Conservation (phyloP, 306 rosid genomes). For the Urtica urens region DNA sequence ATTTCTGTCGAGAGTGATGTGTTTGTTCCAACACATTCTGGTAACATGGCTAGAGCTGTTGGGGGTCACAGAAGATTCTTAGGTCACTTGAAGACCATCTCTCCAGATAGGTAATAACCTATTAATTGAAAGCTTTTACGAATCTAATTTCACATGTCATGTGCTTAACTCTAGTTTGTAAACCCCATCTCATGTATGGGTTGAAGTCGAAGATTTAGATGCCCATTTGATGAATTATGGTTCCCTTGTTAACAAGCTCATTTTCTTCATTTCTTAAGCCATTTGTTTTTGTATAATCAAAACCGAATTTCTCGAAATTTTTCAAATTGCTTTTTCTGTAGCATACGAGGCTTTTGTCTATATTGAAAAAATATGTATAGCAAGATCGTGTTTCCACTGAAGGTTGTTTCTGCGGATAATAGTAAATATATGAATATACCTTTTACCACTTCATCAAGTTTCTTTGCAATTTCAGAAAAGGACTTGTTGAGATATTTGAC, state of each 20-base stretch:
- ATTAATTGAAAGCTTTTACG: not conserved
- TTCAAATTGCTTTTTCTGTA: not conserved
- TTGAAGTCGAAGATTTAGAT: not conserved
- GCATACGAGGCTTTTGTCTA: no score
- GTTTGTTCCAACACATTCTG: slow-evolving; percentile 74
- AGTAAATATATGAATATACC: not conserved
- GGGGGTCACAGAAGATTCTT: slow-evolving; percentile 93
- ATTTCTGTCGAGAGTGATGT: slow-evolving; percentile 85
- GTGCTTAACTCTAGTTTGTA: slow-evolving; percentile 3
- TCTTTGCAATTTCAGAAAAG: slow-evolving; percentile 38
- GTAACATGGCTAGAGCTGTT: slow-evolving; percentile 95
- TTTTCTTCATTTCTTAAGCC: not conserved
- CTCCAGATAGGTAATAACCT: slow-evolving; percentile 60
- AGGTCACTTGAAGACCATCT: slow-evolving; percentile 77
- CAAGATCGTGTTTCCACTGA: no score
- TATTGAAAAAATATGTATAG: no score
- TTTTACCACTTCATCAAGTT: not conserved
- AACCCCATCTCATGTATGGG: not conserved
- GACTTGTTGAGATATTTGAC: slow-evolving; percentile 68
- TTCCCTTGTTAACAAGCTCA: not conserved
- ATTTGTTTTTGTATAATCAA: not conserved
- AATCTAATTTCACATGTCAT: not conserved
- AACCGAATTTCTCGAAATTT: not conserved
- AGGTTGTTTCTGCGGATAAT: no score
- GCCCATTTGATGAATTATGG: not conserved